Conservation (phyloP, 2,329 filamentous ascomycete genomes). For the Aplosporella prunicola region DNA sequence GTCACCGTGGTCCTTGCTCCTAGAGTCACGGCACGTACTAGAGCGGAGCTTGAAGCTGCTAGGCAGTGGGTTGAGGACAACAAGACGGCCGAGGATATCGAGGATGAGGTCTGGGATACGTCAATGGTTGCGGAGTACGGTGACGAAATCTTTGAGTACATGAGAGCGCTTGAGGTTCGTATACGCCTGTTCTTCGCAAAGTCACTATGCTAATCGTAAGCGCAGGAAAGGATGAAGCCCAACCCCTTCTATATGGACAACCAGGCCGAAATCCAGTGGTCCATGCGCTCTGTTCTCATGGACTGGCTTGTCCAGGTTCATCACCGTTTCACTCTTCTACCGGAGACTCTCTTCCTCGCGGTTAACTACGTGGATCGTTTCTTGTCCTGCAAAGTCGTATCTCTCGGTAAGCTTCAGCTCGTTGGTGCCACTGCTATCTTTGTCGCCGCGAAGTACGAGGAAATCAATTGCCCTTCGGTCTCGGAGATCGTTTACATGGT, state of each 20-base stretch:
- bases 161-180: slow-evolving; percentile 74
- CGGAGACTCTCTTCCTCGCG: slow-evolving; percentile 87
- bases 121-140: slow-evolving; percentile 97
- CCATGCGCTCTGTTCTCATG: slow-evolving; percentile 94
- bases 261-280: slow-evolving; percentile 97
- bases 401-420: slow-evolving; percentile 86
- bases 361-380: slow-evolving; percentile 98
- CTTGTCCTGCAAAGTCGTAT: slow-evolving; percentile 87
- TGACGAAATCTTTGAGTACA: slow-evolving; percentile 90
- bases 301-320: slow-evolving; percentile 98
- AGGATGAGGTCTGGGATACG: slow-evolving; percentile 86
- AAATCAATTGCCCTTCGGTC: slow-evolving; percentile 94
- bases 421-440: slow-evolving; percentile 94
- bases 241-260: slow-evolving; percentile 94
- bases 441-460: slow-evolving; percentile 94
- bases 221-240: slow-evolving; percentile 66
- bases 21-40: slow-evolving; percentile 56
- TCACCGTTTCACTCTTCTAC: slow-evolving; percentile 77
- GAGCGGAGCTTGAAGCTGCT: slow-evolving; percentile 62
- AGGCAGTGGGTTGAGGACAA: slow-evolving; percentile 57
- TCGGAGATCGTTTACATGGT: slow-evolving; percentile 98
- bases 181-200: too few species aligned
- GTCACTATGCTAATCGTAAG: background rate
- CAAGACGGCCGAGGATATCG: slow-evolving; percentile 62
- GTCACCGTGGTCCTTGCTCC: slow-evolving; percentile 62